Percentiles rank a stretch among this genome's conserved stretches.
These are phyloP conservation scores for Stereum hirsutum DNA, from an alignment of 1,284 basidiomycete species.

Conservation along the genomic window DNA sequence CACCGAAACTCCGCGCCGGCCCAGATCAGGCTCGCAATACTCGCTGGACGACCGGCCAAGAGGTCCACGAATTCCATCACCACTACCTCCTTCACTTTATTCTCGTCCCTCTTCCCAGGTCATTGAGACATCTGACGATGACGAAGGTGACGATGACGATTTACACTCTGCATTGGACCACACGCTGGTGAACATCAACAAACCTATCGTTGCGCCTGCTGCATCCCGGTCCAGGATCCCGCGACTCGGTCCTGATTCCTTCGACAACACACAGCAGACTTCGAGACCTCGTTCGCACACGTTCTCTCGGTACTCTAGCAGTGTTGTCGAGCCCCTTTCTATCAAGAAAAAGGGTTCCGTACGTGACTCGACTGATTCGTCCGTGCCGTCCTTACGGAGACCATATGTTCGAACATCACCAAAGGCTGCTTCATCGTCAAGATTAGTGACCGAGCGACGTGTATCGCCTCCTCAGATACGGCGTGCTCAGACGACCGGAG, in stretches of 20 bases:
- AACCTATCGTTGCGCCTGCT: too few relatives aligned
- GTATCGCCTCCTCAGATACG: too few relatives aligned
- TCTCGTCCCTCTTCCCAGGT: conserved; percentile 22
- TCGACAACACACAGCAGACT: too few relatives aligned
- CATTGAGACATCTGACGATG: conserved; percentile 33
- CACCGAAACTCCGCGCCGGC: conserved; percentile 9
- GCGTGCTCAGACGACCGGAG: too few relatives aligned
- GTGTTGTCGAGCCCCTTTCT: conserved; percentile 54
- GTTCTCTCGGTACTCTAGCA: too few relatives aligned
- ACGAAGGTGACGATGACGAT: too few relatives aligned
- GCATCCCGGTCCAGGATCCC: too few relatives aligned
- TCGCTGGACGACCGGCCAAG: conserved; percentile 49
- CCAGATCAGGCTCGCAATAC: conserved; percentile 30
- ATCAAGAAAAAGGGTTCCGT: conserved; percentile 59
- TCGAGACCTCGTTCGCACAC: too few relatives aligned
- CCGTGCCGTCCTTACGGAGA: conserved; percentile 35
- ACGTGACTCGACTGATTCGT: conserved; percentile 23
- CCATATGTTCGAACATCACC: conserved; percentile 16
- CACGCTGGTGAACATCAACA: too few relatives aligned
- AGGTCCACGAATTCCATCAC: conserved; percentile 66
- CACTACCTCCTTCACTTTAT: conserved; percentile 33
- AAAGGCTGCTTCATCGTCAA: too few relatives aligned
- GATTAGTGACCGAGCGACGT: background rate
- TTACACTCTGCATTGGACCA: too few relatives aligned
- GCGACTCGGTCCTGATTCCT: too few relatives aligned